phyloP scores from a whole-genome alignment of 2,329 filamentous ascomycete species.

The Aspergillus sp. region DNA sequence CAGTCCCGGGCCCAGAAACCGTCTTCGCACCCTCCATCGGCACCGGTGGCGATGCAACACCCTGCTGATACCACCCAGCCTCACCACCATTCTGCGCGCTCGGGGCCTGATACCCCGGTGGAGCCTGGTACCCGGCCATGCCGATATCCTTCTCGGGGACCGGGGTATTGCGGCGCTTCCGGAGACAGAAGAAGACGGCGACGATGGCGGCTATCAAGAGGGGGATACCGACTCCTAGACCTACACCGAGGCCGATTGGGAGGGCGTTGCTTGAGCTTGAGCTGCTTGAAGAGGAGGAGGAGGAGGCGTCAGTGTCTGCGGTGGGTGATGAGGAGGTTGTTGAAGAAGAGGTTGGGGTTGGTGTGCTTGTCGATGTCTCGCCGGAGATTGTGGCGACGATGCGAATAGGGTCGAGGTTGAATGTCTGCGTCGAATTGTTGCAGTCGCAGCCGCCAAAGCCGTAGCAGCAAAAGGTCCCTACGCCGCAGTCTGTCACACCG shows the following conservation, averaged over 20 bases:
- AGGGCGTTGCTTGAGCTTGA: background rate
- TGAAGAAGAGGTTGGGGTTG: background rate
- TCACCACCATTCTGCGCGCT: too few species aligned
- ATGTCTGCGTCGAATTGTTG: conserved; percentile 5
- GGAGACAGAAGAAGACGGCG: background rate
- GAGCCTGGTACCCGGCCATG: too few species aligned
- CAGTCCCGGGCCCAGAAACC: too few species aligned
- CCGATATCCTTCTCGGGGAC: too few species aligned
- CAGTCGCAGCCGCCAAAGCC: conserved; percentile 13
- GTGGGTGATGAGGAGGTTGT: background rate
- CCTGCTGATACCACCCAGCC: too few species aligned
- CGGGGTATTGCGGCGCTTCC: too few species aligned
- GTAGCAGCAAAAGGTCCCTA: conserved; percentile 2
- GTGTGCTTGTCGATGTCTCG: background rate
- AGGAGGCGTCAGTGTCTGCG: background rate
- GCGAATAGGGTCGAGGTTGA: background rate
- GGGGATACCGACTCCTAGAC: conserved; percentile 12
- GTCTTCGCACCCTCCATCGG: too few species aligned
- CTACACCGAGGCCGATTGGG: conserved; percentile 10
- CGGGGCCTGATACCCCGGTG: too few species aligned
- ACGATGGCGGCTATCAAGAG: background rate
- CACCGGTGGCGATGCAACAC: too few species aligned
- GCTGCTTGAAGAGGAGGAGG: background rate
- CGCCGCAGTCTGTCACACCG: conserved; percentile 1
- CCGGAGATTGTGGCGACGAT: conserved; percentile 3